phyloP scores from a whole-genome alignment of 331 rosid species.

The Dryas integrifolia region DNA sequence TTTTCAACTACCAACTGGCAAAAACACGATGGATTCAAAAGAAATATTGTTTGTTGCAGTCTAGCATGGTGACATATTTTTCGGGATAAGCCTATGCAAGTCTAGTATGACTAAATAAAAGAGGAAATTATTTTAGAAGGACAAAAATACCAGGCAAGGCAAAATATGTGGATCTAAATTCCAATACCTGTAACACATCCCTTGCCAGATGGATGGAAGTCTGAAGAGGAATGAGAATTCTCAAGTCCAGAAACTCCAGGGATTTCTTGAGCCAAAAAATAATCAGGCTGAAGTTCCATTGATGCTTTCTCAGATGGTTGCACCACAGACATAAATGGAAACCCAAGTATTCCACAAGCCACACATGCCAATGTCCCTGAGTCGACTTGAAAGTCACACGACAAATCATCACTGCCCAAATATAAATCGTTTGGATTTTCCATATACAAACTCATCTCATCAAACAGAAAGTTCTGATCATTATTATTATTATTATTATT shows the following conservation, averaged over 20 bases:
- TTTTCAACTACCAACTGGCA: background rate
- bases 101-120: too few relatives aligned
- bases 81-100: background rate
- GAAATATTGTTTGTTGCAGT: background rate
- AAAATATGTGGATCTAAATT: conserved; percentile 14
- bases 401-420: conserved; percentile 68
- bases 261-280: conserved; percentile 36
- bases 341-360: conserved; percentile 98
- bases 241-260: conserved; percentile 24
- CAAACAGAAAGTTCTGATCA: conserved; percentile 39
- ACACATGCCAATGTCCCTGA: conserved; percentile 95
- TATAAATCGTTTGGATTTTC: conserved; percentile 60
- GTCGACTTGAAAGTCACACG: conserved; percentile 86
- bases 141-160: conserved; percentile 3
- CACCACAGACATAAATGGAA: conserved; percentile 92
- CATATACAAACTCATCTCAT: conserved; percentile 77
- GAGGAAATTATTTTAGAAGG: background rate
- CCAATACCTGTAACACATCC: conserved; percentile 49
- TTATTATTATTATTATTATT: background rate
- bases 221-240: conserved; percentile 30
- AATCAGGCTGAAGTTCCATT: conserved; percentile 44
- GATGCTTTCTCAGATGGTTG: conserved; percentile 76
- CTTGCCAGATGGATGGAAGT: conserved; percentile 23
- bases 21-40: background rate
- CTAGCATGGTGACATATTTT: background rate